Conservation (phyloP, 257 asterid genomes). For the Fraxinus excelsior region DNA sequence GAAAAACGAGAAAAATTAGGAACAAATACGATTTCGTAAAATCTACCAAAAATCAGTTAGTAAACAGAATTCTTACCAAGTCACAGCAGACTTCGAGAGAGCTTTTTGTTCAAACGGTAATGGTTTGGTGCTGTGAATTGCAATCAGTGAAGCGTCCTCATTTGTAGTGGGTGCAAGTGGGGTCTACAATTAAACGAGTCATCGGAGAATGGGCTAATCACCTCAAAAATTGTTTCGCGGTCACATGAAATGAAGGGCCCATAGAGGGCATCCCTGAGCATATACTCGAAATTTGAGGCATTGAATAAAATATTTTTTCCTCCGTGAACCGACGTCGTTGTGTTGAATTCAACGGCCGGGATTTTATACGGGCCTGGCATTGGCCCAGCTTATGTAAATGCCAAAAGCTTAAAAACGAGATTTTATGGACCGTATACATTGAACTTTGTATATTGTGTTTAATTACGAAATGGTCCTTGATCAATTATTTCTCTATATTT, state of each 20-base stretch:
- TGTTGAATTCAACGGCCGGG: constrained; percentile 25
- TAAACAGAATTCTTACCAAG: constrained; percentile 22
- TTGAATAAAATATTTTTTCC: not conserved
- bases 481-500: not conserved
- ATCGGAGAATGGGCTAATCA: not conserved
- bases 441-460: not conserved
- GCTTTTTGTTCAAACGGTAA: not conserved
- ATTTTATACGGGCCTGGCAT: constrained; percentile 7
- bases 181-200: not conserved
- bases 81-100: constrained; percentile 5
- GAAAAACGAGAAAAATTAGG: not conserved
- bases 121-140: not conserved
- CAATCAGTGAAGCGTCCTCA: not conserved
- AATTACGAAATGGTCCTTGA: not conserved
- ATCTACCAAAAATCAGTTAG: not conserved
- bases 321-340: constrained; percentile 10
- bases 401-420: not conserved
- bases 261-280: constrained; percentile 19
- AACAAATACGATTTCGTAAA: not conserved
- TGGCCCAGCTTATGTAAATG: constrained; percentile 13
- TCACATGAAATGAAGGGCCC: constrained; percentile 14
- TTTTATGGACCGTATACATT: not conserved
- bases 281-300: constrained; percentile 32
- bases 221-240: constrained; percentile 19
- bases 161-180: constrained; percentile 22